phyloP scores from a whole-genome alignment of 2,329 filamentous ascomycete species.

The Macrophomina pseudophaseolina region DNA sequence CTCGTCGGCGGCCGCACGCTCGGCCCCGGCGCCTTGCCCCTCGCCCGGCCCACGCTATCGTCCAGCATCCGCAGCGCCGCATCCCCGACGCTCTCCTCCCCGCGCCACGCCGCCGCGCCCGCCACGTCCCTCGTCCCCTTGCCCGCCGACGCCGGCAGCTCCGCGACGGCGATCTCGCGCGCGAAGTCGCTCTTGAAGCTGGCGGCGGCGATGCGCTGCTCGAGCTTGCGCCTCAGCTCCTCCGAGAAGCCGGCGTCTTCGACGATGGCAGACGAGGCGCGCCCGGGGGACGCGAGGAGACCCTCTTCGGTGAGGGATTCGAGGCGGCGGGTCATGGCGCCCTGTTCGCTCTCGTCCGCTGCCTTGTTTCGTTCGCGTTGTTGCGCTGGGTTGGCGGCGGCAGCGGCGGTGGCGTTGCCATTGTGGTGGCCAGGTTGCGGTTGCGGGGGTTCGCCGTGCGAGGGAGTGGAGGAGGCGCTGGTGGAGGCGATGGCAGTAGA shows the following conservation, averaged over 20 bases:
- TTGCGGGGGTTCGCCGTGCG: background rate
- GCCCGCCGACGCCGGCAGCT: slow-evolving; percentile 66
- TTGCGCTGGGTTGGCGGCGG: too few species aligned
- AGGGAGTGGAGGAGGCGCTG: background rate
- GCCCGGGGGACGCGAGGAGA: slow-evolving; percentile 60
- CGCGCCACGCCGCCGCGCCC: slow-evolving; percentile 74
- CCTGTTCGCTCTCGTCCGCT: slow-evolving; percentile 44
- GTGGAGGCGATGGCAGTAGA: too few species aligned
- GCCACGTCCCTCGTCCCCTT: slow-evolving; percentile 72
- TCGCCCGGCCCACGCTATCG: slow-evolving; percentile 59
- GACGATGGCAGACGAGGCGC: slow-evolving; percentile 63
- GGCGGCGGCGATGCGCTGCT: slow-evolving; percentile 45
- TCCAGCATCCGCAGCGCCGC: slow-evolving; percentile 79
- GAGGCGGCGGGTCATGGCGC: slow-evolving; percentile 64
- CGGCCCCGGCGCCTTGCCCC: background rate
- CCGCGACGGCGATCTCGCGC: slow-evolving; percentile 58
- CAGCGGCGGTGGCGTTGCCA: too few species aligned
- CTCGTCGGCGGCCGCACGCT: slow-evolving; percentile 39
- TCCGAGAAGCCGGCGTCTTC: slow-evolving; percentile 67
- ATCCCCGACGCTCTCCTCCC: slow-evolving; percentile 75
- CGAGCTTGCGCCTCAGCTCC: slow-evolving; percentile 63
- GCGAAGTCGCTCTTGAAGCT: slow-evolving; percentile 42
- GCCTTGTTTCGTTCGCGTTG: background rate
- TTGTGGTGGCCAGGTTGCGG: too few species aligned
- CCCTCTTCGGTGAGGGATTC: slow-evolving; percentile 65